phyloP scores from a whole-genome alignment of 2,329 filamentous ascomycete genomes.

The Lachnellula subtilissima region DNA sequence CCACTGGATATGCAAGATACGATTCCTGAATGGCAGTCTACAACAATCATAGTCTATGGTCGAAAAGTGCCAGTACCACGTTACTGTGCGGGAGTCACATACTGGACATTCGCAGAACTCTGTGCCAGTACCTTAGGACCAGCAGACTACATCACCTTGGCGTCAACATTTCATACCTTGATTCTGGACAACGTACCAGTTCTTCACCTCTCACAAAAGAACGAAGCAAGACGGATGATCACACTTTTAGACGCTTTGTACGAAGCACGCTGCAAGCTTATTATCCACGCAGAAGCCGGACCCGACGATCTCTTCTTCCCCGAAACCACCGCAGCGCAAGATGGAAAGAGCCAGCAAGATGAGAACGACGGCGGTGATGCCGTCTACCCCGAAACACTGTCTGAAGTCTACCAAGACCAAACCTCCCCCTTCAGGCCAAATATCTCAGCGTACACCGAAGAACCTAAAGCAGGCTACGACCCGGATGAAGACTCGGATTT shows the following conservation, averaged over 20 bases:
- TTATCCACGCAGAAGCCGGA: constrained; percentile 61
- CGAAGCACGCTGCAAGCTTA: constrained; percentile 72
- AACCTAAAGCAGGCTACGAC: constrained; percentile 45
- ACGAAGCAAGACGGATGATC: constrained; percentile 76
- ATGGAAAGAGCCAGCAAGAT: constrained; percentile 34
- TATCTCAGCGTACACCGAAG: constrained; percentile 57
- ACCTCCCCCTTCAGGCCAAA: constrained; percentile 76
- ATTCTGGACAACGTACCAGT: constrained; percentile 67
- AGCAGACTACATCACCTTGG: constrained; percentile 78
- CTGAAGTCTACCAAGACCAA: constrained; percentile 74
- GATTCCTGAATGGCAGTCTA: constrained; percentile 39
- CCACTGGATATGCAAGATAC: constrained; percentile 14
- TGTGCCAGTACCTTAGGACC: constrained; percentile 64
- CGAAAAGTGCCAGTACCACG: constrained; percentile 55
- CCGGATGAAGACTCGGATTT: constrained; percentile 56
- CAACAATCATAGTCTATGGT: constrained; percentile 54
- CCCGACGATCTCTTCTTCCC: constrained; percentile 79
- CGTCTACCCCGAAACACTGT: constrained; percentile 59
- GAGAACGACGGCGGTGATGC: constrained; percentile 41
- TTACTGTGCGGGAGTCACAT: constrained; percentile 52
- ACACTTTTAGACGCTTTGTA: constrained; percentile 76
- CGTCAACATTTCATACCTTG: constrained; percentile 74
- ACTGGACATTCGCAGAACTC: constrained; percentile 65
- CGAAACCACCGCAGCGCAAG: constrained; percentile 35
- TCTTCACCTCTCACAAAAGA: constrained; percentile 65